Evolutionary conservation across 2,329 filamentous ascomycete species (phyloP).

Genomic region (Fusarium aywerte): DNA sequence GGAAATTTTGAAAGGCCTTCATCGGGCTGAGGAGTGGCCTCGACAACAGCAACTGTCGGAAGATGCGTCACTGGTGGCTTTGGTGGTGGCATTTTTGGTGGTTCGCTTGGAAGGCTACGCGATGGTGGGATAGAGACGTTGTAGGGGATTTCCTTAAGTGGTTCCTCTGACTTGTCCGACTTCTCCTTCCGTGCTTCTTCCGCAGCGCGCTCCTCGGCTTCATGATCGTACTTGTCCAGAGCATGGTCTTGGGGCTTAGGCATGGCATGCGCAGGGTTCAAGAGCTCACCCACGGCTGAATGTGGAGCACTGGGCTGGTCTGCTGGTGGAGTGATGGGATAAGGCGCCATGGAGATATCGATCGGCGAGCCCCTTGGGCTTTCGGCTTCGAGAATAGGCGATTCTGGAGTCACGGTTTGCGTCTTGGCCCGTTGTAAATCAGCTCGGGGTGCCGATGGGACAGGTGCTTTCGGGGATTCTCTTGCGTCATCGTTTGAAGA

Average conservation of each 20-base stretch:
- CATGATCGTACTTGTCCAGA: slow-evolving; percentile 65
- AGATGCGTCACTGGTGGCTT: slow-evolving; percentile 55
- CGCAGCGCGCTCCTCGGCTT: slow-evolving; percentile 62
- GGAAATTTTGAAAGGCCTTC: slow-evolving; percentile 63
- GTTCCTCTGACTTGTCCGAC: slow-evolving; percentile 56
- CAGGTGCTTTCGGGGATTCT: slow-evolving; percentile 11
- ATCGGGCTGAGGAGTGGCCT: slow-evolving; percentile 58
- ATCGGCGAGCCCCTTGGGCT: slow-evolving; percentile 67
- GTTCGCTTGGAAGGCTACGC: slow-evolving; percentile 63
- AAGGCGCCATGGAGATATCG: slow-evolving; percentile 68
- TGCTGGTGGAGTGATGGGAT: slow-evolving; percentile 72
- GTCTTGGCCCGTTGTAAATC: slow-evolving; percentile 43
- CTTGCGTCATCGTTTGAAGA: slow-evolving; percentile 38
- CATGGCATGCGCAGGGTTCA: slow-evolving; percentile 69
- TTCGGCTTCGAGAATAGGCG: slow-evolving; percentile 62
- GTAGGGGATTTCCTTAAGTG: slow-evolving; percentile 61
- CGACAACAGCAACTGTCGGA: slow-evolving; percentile 55
- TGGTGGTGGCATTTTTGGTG: slow-evolving; percentile 65
- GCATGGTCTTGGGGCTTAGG: slow-evolving; percentile 70
- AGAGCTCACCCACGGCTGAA: slow-evolving; percentile 61
- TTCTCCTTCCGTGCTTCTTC: slow-evolving; percentile 59
- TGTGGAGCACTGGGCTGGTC: slow-evolving; percentile 57
- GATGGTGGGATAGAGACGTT: slow-evolving; percentile 66
- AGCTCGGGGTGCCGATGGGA: slow-evolving; percentile 36
- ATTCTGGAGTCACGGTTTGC: slow-evolving; percentile 52